Evolutionary conservation across 306 rosid genomes (phyloP).

Genomic region (Castanospermum australe): DNA sequence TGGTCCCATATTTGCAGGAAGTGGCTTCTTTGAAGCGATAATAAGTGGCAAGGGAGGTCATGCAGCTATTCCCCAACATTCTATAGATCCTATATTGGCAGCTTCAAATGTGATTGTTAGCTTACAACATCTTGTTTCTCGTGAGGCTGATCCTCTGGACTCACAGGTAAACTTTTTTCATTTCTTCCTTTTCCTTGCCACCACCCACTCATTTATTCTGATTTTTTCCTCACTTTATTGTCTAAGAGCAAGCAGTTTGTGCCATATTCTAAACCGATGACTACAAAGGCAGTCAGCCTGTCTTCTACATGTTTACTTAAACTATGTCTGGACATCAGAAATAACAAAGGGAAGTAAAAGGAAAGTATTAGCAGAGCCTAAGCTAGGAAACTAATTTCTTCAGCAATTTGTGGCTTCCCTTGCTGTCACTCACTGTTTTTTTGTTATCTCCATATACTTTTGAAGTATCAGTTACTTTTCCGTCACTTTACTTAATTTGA

Average conservation of each 20-base stretch:
- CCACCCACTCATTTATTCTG: neutral
- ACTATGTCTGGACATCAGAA: neutral
- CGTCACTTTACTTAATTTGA: constrained; percentile 7
- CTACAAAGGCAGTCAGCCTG: neutral
- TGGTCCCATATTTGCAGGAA: constrained; percentile 72
- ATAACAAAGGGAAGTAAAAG: neutral
- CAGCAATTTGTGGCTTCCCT: neutral
- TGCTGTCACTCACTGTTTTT: neutral
- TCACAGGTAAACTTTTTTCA: constrained; percentile 58
- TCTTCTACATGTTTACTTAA: neutral
- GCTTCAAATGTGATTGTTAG: constrained; percentile 77
- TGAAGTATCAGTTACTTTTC: constrained; percentile 4
- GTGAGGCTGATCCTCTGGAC: constrained; percentile 84
- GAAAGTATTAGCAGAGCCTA: neutral
- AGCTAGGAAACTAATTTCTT: neutral
- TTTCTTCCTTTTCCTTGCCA: neutral
- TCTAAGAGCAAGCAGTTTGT: neutral
- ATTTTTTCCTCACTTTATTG: neutral
- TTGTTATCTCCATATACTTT: neutral
- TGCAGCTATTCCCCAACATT: constrained; percentile 83
- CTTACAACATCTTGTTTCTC: constrained; percentile 86
- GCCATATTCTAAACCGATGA: neutral
- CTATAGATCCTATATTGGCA: constrained; percentile 85
- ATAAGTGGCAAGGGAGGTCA: constrained; percentile 91
- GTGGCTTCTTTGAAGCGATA: constrained; percentile 75